Conservation (phyloP, 768 basidiomycete genomes). For the Boletus rex-veris region DNA sequence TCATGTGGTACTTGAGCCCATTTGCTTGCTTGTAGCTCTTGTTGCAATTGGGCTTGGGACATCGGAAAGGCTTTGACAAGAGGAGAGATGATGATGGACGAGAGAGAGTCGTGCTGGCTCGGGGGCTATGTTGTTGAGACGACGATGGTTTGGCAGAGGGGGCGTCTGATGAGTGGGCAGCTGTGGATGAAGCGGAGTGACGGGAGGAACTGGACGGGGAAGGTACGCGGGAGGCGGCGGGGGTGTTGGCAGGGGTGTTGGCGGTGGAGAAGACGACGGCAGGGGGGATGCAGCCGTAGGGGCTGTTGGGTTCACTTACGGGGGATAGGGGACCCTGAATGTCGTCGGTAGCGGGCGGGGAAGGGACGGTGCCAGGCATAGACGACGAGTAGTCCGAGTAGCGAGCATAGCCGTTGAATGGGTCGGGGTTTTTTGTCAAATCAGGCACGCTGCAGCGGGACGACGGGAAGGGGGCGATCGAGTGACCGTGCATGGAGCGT, state of each 20-base stretch:
- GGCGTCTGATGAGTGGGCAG: slow-evolving; percentile 18
- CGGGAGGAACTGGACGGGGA: slow-evolving; percentile 24
- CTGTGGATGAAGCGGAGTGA: slow-evolving; percentile 7
- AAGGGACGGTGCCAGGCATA: slow-evolving; percentile 55
- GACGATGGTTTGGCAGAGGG: slow-evolving; percentile 26
- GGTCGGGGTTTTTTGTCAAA: slow-evolving; percentile 41
- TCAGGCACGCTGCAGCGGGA: slow-evolving; percentile 27
- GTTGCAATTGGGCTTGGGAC: slow-evolving; percentile 93
- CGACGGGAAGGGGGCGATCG: slow-evolving; percentile 34
- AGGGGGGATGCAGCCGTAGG: slow-evolving; percentile 58
- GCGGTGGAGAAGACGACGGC: slow-evolving; percentile 55
- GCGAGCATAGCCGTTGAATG: slow-evolving; percentile 67
- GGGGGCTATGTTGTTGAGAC: slow-evolving; percentile 26
- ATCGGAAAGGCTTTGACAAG: slow-evolving; percentile 83
- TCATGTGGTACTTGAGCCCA: slow-evolving; percentile 91
- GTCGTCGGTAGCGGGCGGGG: slow-evolving; percentile 30
- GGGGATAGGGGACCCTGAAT: slow-evolving; percentile 26
- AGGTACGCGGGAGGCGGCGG: slow-evolving; percentile 44
- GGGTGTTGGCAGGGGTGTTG: slow-evolving; percentile 47
- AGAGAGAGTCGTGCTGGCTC: slow-evolving; percentile 46
- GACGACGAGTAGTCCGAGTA: slow-evolving; percentile 62
- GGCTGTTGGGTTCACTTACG: slow-evolving; percentile 31
- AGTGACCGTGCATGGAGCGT: slow-evolving; percentile 36
- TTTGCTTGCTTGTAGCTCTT: slow-evolving; percentile 97
- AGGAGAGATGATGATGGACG: slow-evolving; percentile 57